A percentile compares a stretch with the other conserved stretches of the same genome.
Evolutionary conservation across 495 filamentous ascomycete genomes (phyloP).

Genomic region (Ramalina intermedia): DNA sequence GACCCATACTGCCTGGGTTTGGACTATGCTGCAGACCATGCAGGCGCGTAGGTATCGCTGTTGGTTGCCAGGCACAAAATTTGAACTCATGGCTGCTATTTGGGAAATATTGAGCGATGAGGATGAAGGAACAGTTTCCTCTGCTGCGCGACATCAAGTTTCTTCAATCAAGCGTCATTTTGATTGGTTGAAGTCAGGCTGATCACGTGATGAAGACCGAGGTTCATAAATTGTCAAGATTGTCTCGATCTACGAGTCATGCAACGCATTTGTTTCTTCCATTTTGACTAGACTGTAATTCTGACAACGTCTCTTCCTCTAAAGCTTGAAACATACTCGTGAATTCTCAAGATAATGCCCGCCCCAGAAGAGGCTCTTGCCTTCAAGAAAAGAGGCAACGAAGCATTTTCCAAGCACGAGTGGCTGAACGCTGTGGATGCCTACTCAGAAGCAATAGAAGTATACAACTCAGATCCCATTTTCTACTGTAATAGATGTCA

Average conservation of each 20-base stretch:
- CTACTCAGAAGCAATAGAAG: slow-evolving; percentile 81
- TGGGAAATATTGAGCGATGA: too few species aligned
- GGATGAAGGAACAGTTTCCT: too few species aligned
- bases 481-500: slow-evolving; percentile 92
- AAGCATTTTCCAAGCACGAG: slow-evolving; percentile 75
- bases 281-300: neutral
- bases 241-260: too few species aligned
- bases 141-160: too few species aligned
- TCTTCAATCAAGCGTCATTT: too few species aligned
- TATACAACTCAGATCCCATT: slow-evolving; percentile 68
- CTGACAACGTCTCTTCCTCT: slow-evolving; percentile 1
- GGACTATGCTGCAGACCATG: slow-evolving; percentile 95
- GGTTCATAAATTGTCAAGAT: too few species aligned
- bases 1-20: slow-evolving; percentile 50
- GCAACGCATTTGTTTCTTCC: neutral
- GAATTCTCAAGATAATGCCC: slow-evolving; percentile 22
- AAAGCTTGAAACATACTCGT: neutral
- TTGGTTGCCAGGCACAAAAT: slow-evolving; percentile 17
- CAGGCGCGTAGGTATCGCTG: slow-evolving; percentile 81
- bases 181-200: too few species aligned
- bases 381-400: slow-evolving; percentile 88
- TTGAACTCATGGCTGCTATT: slow-evolving; percentile 4
- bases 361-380: slow-evolving; percentile 52
- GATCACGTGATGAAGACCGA: too few species aligned
- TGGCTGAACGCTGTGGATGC: slow-evolving; percentile 74